Evolutionary conservation across 495 filamentous ascomycete genomes (phyloP), one percentile per base, ranked within the genome.

Genomic region (Entonaema liquescens): DNA sequence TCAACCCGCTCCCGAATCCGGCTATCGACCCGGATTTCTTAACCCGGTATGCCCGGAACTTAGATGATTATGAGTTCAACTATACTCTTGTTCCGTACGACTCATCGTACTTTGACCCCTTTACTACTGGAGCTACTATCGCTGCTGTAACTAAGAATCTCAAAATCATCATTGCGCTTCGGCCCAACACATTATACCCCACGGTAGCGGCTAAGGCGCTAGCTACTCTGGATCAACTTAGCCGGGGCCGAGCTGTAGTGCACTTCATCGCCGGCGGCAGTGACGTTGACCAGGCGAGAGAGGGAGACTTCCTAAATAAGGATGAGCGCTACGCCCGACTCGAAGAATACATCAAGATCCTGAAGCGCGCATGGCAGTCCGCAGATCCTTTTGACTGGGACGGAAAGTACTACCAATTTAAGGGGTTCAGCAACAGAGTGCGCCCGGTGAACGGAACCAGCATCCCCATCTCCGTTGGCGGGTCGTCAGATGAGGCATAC

Each of bases 141-240:
- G 79, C 81, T 0, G 74, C 85, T 0, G 78, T 72, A 29, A 87
- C 85, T 44, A 85, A 86, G 57, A 83, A 86, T 13, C 65, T 87
- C 62, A 87, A 86, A 64, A 74, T 87, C 33, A 87, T 87, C 73
- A 86, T 87, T 59, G 85, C 85, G 0, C 80, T 87, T n/a, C 82
- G 84, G 0, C 85, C 85, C 13, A 87, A 87, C 72, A 87, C 85
- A 0, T 67, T 86, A 2, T 85, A 85, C 57, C 85, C 85, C 25
- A 87, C 85, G 12, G 84, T 87, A 5, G 85, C 85, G 1, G 85
- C 85, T 54, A 87, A 86, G 67, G 80, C 83, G n/a, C 79, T 87
- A 6, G 83, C 85, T 28, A 87, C 85, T 0, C 78, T 87, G 0
- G 83, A 85, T 61, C 85, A 87, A 70, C 81, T 87, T 15, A 81